Conservation (phyloP, 2,329 filamentous ascomycete genomes). For the Apiospora kogelbergensis region DNA sequence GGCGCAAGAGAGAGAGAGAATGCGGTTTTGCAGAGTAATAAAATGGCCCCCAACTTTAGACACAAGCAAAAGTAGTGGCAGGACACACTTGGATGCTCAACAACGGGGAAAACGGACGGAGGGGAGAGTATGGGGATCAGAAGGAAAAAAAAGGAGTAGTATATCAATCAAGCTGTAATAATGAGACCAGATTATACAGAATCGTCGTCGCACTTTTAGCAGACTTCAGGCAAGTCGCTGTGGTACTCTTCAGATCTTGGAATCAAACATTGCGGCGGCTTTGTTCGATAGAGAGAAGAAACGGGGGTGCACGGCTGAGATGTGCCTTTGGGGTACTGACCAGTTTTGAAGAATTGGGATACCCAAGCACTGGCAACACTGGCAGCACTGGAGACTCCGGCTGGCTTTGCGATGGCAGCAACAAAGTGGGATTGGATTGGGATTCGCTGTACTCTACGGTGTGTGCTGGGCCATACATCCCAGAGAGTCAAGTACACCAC, state of each 20-base stretch:
- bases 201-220: constrained; percentile 38
- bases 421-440: constrained; percentile 10
- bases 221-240: constrained; percentile 55
- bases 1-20: constrained; percentile 12
- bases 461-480: constrained; percentile 1
- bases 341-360: constrained; percentile 32
- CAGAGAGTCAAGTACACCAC: neutral
- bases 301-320: constrained; percentile 25
- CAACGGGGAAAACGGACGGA: neutral
- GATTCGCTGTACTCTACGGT: constrained; percentile 7
- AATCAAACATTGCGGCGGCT: constrained; percentile 55
- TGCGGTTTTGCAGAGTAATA: constrained; percentile 10
- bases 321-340: constrained; percentile 27
- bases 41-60: constrained; percentile 15
- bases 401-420: constrained; percentile 8
- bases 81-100: constrained; percentile 17
- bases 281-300: constrained; percentile 49
- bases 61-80: constrained; percentile 14
- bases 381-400: constrained; percentile 6
- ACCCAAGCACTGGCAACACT: neutral
- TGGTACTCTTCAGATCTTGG: constrained; percentile 50
- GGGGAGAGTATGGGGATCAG: neutral
- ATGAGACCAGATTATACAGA: constrained; percentile 4
- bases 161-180: constrained; percentile 2
- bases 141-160: neutral